Conservation (phyloP, 352 stramenopile species). For the Phytophthora tentaculata region DNA sequence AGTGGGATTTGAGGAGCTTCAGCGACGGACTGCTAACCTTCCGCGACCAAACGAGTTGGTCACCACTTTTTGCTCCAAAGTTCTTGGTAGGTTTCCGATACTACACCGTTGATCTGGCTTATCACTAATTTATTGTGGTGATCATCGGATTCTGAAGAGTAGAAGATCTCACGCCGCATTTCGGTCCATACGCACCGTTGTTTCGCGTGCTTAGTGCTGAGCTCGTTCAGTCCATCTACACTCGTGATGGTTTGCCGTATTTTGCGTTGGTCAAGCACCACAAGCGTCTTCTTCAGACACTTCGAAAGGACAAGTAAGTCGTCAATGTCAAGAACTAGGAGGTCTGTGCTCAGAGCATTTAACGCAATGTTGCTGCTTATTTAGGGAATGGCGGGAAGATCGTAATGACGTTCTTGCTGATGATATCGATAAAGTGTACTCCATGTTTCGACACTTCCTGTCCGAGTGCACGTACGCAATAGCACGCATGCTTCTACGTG, state of each 20-base stretch:
- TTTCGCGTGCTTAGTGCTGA: constrained; percentile 54
- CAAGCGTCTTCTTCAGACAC: constrained; percentile 53
- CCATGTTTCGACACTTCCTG: constrained; percentile 60
- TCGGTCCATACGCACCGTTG: constrained; percentile 56
- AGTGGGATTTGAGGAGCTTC: constrained; percentile 68
- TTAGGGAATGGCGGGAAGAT: constrained; percentile 45
- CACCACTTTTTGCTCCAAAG: constrained; percentile 62
- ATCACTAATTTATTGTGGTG: constrained; percentile 3
- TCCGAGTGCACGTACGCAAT: constrained; percentile 53
- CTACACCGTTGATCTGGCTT: no score
- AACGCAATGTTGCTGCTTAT: no score
- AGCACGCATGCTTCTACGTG: constrained; percentile 59
- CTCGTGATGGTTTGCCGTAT: constrained; percentile 46
- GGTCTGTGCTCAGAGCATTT: no score
- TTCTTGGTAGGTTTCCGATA: constrained; percentile 12
- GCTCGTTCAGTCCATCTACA: constrained; percentile 54
- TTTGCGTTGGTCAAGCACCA: constrained; percentile 75
- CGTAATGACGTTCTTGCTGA: constrained; percentile 62
- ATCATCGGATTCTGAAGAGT: constrained; percentile 18
- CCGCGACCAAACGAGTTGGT: constrained; percentile 63
- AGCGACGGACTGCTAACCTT: constrained; percentile 61
- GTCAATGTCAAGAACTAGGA: background rate
- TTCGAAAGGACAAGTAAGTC: constrained; percentile 57
- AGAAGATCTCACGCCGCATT: constrained; percentile 68
- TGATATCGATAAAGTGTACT: constrained; percentile 65